Evolutionary conservation across 768 basidiomycete species (phyloP).

Genomic region (Leucocoprinus leucothites): DNA sequence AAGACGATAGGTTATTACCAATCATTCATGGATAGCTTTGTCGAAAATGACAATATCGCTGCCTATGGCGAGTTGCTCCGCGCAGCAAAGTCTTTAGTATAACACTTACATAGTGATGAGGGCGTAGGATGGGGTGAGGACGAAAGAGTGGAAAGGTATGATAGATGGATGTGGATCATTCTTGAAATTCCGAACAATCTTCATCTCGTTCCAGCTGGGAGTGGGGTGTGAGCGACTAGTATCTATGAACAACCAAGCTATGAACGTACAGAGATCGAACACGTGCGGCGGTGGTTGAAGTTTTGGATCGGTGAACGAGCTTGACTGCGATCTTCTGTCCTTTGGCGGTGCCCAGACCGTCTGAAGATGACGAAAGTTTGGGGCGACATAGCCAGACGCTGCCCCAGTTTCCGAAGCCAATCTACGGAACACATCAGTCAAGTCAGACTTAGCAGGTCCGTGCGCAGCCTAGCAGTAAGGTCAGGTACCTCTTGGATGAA

Average conservation of each 20-base stretch:
- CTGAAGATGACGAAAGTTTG: slow-evolving; percentile 41
- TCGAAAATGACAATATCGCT: too few species aligned
- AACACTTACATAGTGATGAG: slow-evolving; percentile 83
- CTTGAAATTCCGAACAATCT: slow-evolving; percentile 84
- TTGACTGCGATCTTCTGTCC: slow-evolving; percentile 82
- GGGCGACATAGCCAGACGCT: slow-evolving; percentile 80
- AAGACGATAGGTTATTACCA: background rate
- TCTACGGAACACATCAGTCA: slow-evolving; percentile 37
- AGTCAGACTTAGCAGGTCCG: background rate
- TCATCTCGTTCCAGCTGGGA: slow-evolving; percentile 95
- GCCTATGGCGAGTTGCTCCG: background rate
- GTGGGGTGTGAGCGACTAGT: background rate
- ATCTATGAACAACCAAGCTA: background rate
- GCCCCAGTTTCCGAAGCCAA: slow-evolving; percentile 93
- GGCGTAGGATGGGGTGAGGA: slow-evolving; percentile 88
- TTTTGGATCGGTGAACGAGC: slow-evolving; percentile 85
- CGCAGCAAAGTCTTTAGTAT: background rate
- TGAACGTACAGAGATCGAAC: slow-evolving; percentile 77
- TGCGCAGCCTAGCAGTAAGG: slow-evolving; percentile 5
- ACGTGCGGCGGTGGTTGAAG: slow-evolving; percentile 82
- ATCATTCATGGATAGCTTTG: slow-evolving; percentile 9
- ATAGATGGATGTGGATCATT: slow-evolving; percentile 87
- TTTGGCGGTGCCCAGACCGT: slow-evolving; percentile 33
- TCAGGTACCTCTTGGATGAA: slow-evolving; percentile 69
- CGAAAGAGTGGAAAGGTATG: slow-evolving; percentile 91